Evolutionary conservation across 2,329 filamentous ascomycete species (phyloP).

Genomic region (Neoscytalidium dimidiatum): DNA sequence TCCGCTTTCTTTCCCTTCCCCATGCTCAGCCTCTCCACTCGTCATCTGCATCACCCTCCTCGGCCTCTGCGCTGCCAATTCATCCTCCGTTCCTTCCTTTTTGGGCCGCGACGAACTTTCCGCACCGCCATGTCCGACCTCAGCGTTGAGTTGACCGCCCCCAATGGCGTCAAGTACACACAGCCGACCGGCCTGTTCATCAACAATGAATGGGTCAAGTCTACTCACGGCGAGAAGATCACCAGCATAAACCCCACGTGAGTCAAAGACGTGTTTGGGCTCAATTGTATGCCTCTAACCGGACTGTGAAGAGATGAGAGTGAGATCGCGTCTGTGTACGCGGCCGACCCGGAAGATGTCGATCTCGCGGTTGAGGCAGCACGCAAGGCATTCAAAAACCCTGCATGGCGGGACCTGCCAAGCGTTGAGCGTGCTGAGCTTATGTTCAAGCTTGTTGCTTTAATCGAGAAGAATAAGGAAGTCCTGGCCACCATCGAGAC

Average conservation of each 20-base stretch:
- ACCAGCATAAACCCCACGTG: constrained; percentile 70
- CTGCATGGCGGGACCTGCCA: constrained; percentile 69
- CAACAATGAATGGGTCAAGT: constrained; percentile 76
- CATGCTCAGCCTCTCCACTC: constrained; percentile 11
- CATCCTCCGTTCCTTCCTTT: neutral
- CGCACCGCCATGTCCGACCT: constrained; percentile 48
- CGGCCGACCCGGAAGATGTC: constrained; percentile 67
- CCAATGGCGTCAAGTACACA: constrained; percentile 71
- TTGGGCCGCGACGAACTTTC: neutral
- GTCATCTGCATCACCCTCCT: neutral
- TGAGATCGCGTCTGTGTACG: constrained; percentile 70
- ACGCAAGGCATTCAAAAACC: constrained; percentile 65
- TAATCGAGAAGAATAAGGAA: constrained; percentile 67
- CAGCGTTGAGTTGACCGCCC: constrained; percentile 66
- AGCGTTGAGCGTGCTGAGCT: constrained; percentile 67
- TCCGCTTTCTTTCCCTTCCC: constrained; percentile 27
- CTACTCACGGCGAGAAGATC: constrained; percentile 65
- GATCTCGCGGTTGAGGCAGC: constrained; percentile 71
- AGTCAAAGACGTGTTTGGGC: constrained; percentile 22
- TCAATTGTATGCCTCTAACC: constrained; percentile 3
- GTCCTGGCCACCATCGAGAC: constrained; percentile 69
- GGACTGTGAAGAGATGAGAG: constrained; percentile 57
- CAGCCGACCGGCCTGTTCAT: constrained; percentile 81
- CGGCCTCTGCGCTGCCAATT: neutral
- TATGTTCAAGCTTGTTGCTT: constrained; percentile 69